Evolutionary conservation across 140 eudicot genomes (phyloP).

Genomic region (Bidens hawaiensis): DNA sequence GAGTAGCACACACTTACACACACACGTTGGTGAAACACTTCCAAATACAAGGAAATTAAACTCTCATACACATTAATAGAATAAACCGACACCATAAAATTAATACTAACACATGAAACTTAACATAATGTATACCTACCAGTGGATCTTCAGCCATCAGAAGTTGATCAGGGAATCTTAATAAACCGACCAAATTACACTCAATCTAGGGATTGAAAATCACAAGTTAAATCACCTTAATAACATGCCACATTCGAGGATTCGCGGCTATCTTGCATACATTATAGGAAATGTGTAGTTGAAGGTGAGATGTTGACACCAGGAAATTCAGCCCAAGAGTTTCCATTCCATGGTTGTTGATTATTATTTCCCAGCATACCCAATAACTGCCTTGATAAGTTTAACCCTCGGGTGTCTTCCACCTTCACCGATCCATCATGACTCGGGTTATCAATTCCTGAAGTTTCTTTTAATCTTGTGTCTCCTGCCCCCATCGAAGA

Average conservation of each 20-base stretch:
- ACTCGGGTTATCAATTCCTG: conserved; percentile 17
- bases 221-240: conserved; percentile 23
- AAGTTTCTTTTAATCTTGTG: conserved; percentile 8
- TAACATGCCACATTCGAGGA: conserved; percentile 17
- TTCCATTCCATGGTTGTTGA: conserved; percentile 52
- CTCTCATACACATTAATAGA: conserved; percentile 22
- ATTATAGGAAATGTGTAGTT: conserved; percentile 38
- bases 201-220: conserved; percentile 12
- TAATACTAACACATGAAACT: conserved; percentile 24
- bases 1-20: conserved; percentile 32
- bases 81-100: conserved; percentile 30
- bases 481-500: conserved; percentile 32
- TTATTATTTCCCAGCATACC: conserved; percentile 30
- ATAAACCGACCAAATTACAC: conserved; percentile 15
- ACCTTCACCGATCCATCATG: conserved; percentile 35
- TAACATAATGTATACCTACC: conserved; percentile 36
- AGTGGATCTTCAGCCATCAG: conserved; percentile 24
- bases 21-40: conserved; percentile 18
- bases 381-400: conserved; percentile 40
- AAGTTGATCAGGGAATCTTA: conserved; percentile 24
- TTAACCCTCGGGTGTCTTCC: conserved; percentile 38
- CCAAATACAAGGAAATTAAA: conserved; percentile 12
- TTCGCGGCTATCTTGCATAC: background rate
- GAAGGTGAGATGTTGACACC: conserved; percentile 44
- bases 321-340: conserved; percentile 45